These are phyloP conservation scores for Trametes hirsuta DNA, from an alignment of 1,284 basidiomycete genomes.

Conservation along the genomic window DNA sequence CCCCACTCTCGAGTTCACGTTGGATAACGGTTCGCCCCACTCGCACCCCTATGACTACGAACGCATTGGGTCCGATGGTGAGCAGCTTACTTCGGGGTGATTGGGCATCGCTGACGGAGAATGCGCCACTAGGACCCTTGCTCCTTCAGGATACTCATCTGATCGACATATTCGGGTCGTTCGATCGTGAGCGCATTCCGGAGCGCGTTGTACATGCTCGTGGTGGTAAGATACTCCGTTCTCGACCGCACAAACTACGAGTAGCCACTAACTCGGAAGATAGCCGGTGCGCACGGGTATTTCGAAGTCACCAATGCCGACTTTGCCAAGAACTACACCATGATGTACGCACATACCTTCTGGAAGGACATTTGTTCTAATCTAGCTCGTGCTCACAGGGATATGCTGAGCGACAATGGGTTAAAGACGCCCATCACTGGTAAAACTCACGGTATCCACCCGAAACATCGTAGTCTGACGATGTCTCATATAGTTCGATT, in stretches of 20 bases:
- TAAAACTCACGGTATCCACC: neutral
- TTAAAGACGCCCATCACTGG: slow-evolving; percentile 28
- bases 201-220: slow-evolving; percentile 48
- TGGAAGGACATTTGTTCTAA: slow-evolving; percentile 51
- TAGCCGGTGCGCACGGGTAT: slow-evolving; percentile 57
- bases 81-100: neutral
- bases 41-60: slow-evolving; percentile 43
- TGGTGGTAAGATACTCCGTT: slow-evolving; percentile 32
- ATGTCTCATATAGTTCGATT: slow-evolving; percentile 69
- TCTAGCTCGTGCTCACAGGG: slow-evolving; percentile 27
- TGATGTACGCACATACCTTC: slow-evolving; percentile 24
- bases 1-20: slow-evolving; percentile 31
- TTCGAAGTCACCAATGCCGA: slow-evolving; percentile 48
- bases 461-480: neutral
- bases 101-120: neutral
- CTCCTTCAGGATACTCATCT: slow-evolving; percentile 31
- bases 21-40: slow-evolving; percentile 34
- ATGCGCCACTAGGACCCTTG: slow-evolving; percentile 20
- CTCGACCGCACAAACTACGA: neutral
- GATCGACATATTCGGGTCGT: slow-evolving; percentile 56
- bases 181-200: slow-evolving; percentile 56
- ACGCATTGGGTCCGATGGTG: slow-evolving; percentile 43
- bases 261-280: neutral
- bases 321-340: slow-evolving; percentile 31
- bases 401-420: slow-evolving; percentile 30